These are phyloP conservation scores for Tuber brumale DNA, from an alignment of 495 filamentous ascomycete genomes.

Conservation along the genomic window DNA sequence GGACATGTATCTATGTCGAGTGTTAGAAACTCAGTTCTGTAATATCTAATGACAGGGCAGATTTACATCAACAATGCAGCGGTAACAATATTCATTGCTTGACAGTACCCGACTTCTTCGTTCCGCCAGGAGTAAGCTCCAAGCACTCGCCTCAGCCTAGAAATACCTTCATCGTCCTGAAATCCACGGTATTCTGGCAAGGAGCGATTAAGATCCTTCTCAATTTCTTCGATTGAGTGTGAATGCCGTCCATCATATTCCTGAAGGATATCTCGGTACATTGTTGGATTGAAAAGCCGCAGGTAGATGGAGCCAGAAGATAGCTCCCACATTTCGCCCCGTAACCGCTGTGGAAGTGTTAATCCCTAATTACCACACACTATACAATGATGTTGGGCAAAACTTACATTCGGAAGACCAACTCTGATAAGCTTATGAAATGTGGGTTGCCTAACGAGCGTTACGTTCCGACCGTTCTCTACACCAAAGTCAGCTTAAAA, in stretches of 20 bases:
- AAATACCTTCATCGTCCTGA: conserved; percentile 93
- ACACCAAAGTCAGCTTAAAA: conserved; percentile 14
- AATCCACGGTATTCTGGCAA: conserved; percentile 95
- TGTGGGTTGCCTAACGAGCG: conserved; percentile 86
- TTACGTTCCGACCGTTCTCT: conserved; percentile 93
- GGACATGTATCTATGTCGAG: conserved; percentile 71
- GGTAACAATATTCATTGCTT: conserved; percentile 99
- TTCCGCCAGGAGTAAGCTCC: conserved; percentile 97
- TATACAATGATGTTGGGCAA: not conserved
- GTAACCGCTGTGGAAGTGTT: conserved; percentile 50
- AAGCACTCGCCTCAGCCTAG: conserved; percentile 75
- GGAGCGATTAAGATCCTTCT: conserved; percentile 94
- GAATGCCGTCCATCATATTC: conserved; percentile 78
- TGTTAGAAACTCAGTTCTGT: conserved; percentile 4
- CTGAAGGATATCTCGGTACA: conserved; percentile 73
- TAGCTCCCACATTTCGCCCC: conserved; percentile 94
- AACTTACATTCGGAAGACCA: conserved; percentile 68
- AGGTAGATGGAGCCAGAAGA: conserved; percentile 84
- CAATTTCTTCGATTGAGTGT: conserved; percentile 94
- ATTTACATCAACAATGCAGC: conserved; percentile 81
- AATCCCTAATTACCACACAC: conserved; percentile 5
- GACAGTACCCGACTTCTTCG: conserved; percentile 91
- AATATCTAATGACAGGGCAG: conserved; percentile 5
- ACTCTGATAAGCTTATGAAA: conserved; percentile 97
- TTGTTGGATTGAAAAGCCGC: conserved; percentile 72